phyloP scores from a whole-genome alignment of 495 filamentous ascomycete genomes.

The Penicillium ucsense region DNA sequence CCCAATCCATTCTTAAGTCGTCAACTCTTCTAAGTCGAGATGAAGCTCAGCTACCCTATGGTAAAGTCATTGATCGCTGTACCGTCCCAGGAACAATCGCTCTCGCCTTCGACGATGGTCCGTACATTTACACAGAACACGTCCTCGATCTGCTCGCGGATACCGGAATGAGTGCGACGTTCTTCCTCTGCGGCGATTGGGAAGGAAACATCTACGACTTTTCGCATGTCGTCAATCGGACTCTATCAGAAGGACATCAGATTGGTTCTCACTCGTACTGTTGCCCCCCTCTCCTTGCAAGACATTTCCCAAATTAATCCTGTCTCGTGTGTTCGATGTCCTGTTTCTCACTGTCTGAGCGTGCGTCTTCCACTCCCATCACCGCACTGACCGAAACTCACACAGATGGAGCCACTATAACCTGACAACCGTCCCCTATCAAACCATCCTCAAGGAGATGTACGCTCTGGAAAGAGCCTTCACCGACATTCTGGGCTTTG shows the following conservation, averaged over 20 bases:
- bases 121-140: slow-evolving; percentile 52
- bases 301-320: background rate
- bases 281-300: no score
- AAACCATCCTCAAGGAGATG: slow-evolving; percentile 53
- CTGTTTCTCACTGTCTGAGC: no score
- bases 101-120: slow-evolving; percentile 72
- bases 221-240: slow-evolving; percentile 50
- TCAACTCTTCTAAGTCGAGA: background rate
- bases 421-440: slow-evolving; percentile 42
- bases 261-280: slow-evolving; percentile 65
- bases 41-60: slow-evolving; percentile 34
- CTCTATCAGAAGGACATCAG: slow-evolving; percentile 56
- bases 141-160: slow-evolving; percentile 53
- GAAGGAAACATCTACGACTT: slow-evolving; percentile 44
- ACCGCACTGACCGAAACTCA: background rate
- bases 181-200: slow-evolving; percentile 64
- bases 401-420: slow-evolving; percentile 50
- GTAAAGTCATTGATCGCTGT: slow-evolving; percentile 52
- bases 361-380: background rate
- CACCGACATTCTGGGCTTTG: slow-evolving; percentile 56
- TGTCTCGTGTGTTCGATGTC: background rate
- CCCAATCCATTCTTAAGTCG: background rate
- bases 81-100: slow-evolving; percentile 48
- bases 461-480: slow-evolving; percentile 60
- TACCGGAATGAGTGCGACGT: slow-evolving; percentile 56